Base-by-base conservation (phyloP, 331 rosid species). In the Saraca asoca region DNA sequence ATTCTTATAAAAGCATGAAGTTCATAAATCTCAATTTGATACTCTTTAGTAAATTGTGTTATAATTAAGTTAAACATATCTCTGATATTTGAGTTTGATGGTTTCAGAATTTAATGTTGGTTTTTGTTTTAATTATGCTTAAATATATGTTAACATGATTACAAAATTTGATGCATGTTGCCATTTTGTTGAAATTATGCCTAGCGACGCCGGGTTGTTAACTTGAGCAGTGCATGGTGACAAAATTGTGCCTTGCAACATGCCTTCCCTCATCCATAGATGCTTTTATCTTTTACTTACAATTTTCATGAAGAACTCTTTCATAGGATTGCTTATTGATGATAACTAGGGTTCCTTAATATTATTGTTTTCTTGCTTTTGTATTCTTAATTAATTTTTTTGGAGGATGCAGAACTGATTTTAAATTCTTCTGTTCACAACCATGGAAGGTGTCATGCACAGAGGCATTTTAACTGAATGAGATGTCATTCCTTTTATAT, bases 401-500 rank as follows among this genome's bases (percentile, higher is more conserved):
- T 10, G 9, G 9, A 29, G 17, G 52, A 43, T 42, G 18, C 13
- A 7, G 20, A 8, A 31, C 42, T 34, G 5, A 19, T 15, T 20
- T 19, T 5, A 17, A 42, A 42, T 38, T 38, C 54, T 42, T 69
- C 58, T 65, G 42, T 51, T 61, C 55, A 38, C 39, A 18, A 38
- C 35, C 45, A 55, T 9, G 4, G 20, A 24, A 38, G 20, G 31
- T 38, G 12, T 46, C n/a, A 18, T 61, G 67, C 67, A 17, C 50
- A 37, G 42, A 66, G 13, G 38, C 62, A 46, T 13, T 52, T 50
- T 58, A 62, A 35, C 34, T 15, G 24, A 53, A 63, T 20, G 35
- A 65, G 41, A 18, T 51, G 34, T 62, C 7, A 51, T 75, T 58
- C 62, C 42, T 64, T 29, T 33, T 60, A 58, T 29, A 17, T 53